Base-by-base conservation (phyloP, 495 filamentous ascomycete genomes). In the Sporormia fimetaria region DNA sequence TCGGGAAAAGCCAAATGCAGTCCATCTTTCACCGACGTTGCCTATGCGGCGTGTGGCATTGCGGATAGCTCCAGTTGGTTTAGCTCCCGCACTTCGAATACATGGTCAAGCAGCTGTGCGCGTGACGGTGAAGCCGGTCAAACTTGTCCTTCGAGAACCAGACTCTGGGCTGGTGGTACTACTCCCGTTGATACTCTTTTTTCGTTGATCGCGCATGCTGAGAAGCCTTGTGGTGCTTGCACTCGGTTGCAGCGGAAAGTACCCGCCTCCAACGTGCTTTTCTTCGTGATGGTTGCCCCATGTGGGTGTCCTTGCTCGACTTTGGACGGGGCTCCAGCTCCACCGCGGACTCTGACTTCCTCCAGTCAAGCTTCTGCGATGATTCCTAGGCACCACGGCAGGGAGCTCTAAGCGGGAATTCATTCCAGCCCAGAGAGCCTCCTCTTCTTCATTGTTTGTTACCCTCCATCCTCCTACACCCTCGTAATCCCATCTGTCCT, bases 381-480 rank as follows among this genome's bases (percentile, higher is more conserved):
- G 51, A 17, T 37, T 40, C 10, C 42, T 36, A n/a, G 48, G 35
- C 18, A 42, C 15, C 6, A 27, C 44, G 17, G 55, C 57, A 0
- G 79, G 80, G 4, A 87, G 62, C 42, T 86, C 77, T 0, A 86
- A 67, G 15, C 81, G 69, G 4, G 75, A 73, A 47, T 87, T 88
- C 53, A 87, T 71, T 20, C 69, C 76, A 9, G 80, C 67, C 84
- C 83, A 92, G 14, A 73, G 65, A 8, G 60, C 63, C 30, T 83
- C 76, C 22, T 84, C 78, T 22, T 68, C 63, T 8, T 52, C 65
- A 8, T 66, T 59, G n/a, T 67, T 66, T 9, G 71, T 64, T 9
- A 63, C 59, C 5, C 80, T 66, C 83, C 82, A 87, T 1, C 84
- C 84, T 9, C 84, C 84, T 2, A 92, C 69, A n/a, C 83, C 84